Evolutionary conservation across 2,329 filamentous ascomycete species (phyloP).

Genomic region (Pyrenophora teres): DNA sequence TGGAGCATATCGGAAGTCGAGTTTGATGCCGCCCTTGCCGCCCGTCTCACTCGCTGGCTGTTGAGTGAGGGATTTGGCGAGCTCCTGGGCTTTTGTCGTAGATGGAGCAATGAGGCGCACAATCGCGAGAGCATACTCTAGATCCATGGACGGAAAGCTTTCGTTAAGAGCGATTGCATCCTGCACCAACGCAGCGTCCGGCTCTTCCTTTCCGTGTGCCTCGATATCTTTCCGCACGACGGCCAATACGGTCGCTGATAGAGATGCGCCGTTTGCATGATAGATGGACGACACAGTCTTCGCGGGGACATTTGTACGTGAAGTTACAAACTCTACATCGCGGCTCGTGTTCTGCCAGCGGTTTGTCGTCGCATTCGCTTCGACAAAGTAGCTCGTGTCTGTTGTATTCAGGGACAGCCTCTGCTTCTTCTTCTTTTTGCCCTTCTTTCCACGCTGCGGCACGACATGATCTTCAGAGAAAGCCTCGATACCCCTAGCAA

Average conservation of each 20-base stretch:
- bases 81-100: conserved; percentile 61
- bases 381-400: conserved; percentile 30
- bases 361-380: conserved; percentile 47
- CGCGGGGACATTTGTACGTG: conserved; percentile 54
- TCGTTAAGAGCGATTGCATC: conserved; percentile 59
- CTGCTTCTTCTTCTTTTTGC: conserved; percentile 51
- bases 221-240: conserved; percentile 57
- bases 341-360: conserved; percentile 63
- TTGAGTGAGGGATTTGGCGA: conserved; percentile 60
- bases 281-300: conserved; percentile 62
- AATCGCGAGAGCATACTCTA: conserved; percentile 57
- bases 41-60: conserved; percentile 36
- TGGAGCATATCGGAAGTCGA: conserved; percentile 55
- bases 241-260: conserved; percentile 59
- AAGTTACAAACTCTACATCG: conserved; percentile 66
- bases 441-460: conserved; percentile 47
- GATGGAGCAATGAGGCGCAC: conserved; percentile 63
- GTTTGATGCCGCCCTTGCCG: conserved; percentile 50
- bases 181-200: conserved; percentile 52
- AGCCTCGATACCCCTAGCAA: conserved; percentile 76
- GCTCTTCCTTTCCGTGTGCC: conserved; percentile 38
- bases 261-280: conserved; percentile 61
- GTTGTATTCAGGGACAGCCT: conserved; percentile 28
- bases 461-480: conserved; percentile 67
- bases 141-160: conserved; percentile 60